These are phyloP conservation scores for Neoboletus magnificus DNA, from an alignment of 768 basidiomycete species.

Conservation along the genomic window DNA sequence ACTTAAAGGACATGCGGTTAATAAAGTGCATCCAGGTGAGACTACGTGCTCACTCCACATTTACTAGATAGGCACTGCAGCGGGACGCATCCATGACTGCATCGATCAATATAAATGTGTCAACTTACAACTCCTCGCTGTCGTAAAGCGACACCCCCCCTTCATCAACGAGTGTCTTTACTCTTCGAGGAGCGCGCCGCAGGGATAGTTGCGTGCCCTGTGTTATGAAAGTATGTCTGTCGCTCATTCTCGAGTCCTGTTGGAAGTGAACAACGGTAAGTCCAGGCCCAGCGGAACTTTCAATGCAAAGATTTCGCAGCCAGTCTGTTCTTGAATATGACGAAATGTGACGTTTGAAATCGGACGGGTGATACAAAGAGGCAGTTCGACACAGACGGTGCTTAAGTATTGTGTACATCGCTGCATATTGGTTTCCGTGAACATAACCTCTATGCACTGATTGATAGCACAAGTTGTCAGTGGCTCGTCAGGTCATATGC, in stretches of 20 bases:
- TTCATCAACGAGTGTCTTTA: conserved; percentile 15
- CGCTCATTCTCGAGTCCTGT: conserved; percentile 14
- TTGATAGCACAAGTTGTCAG: neutral
- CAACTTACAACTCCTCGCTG: conserved; percentile 35
- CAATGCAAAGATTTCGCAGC: neutral
- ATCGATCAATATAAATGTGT: neutral
- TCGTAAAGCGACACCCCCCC: conserved; percentile 26
- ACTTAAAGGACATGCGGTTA: conserved; percentile 23
- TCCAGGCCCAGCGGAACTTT: neutral
- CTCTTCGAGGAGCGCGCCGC: conserved; percentile 21
- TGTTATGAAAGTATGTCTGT: conserved; percentile 12
- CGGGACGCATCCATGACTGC: neutral
- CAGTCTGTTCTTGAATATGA: conserved; percentile 14
- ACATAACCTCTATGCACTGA: neutral
- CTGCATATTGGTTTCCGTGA: neutral
- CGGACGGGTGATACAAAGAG: neutral
- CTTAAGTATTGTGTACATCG: conserved; percentile 1
- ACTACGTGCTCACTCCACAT: conserved; percentile 32
- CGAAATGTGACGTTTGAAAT: conserved; percentile 3
- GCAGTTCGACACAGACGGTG: neutral
- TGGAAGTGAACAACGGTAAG: neutral
- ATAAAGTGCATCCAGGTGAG: neutral
- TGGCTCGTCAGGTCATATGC: neutral
- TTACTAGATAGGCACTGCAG: conserved; percentile 41
- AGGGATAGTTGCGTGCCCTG: conserved; percentile 23